Evolutionary conservation across 768 basidiomycete species (phyloP).

Genomic region (Xerocomus potaroensis): DNA sequence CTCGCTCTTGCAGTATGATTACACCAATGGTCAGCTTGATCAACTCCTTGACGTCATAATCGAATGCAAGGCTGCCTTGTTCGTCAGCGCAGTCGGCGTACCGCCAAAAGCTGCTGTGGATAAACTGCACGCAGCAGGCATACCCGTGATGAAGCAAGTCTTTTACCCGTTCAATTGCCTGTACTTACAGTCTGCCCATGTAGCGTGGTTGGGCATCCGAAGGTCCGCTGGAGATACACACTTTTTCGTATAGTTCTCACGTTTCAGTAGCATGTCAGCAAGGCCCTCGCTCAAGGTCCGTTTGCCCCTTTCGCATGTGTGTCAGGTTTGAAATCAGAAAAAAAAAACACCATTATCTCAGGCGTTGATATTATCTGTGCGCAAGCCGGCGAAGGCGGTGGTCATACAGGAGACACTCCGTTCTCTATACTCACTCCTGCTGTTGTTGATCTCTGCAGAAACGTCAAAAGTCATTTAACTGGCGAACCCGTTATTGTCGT

Average conservation of each 20-base stretch:
- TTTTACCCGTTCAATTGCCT: neutral
- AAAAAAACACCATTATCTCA: constrained; percentile 13
- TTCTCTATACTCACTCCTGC: constrained; percentile 82
- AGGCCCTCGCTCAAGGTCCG: constrained; percentile 68
- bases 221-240: constrained; percentile 38
- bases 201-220: constrained; percentile 84
- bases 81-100: constrained; percentile 82
- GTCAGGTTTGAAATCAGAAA: neutral
- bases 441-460: constrained; percentile 73
- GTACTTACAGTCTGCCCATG: constrained; percentile 2
- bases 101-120: constrained; percentile 82
- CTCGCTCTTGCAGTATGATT: constrained; percentile 47
- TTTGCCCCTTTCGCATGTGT: neutral
- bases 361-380: constrained; percentile 92
- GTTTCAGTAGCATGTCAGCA: constrained; percentile 55
- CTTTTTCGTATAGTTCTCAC: neutral
- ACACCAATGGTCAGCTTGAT: constrained; percentile 72
- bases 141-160: constrained; percentile 81
- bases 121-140: constrained; percentile 71
- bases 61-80: constrained; percentile 64
- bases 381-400: constrained; percentile 84
- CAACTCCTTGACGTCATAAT: constrained; percentile 80
- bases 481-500: constrained; percentile 74
- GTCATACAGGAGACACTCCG: constrained; percentile 80
- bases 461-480: constrained; percentile 68